Conservation (phyloP, 352 stramenopile genomes). For the Phytophthora fragariae region DNA sequence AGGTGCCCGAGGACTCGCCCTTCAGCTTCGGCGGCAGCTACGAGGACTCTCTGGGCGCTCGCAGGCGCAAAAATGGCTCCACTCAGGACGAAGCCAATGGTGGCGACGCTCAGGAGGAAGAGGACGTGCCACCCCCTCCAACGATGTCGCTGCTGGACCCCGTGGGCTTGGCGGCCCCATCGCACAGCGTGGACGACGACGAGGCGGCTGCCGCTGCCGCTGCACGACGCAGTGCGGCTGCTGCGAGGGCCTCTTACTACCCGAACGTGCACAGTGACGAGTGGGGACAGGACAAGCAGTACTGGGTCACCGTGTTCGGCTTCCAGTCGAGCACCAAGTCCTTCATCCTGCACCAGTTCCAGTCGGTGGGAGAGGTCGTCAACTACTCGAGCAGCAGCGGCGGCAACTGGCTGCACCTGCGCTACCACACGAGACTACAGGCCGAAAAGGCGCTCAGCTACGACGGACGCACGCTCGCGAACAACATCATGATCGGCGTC, state of each 20-base stretch:
- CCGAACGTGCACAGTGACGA: conserved; percentile 68
- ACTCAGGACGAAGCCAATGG: conserved; percentile 24
- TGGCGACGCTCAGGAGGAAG: conserved; percentile 52
- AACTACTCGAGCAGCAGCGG: conserved; percentile 66
- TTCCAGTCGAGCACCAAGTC: conserved; percentile 70
- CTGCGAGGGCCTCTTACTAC: conserved; percentile 45
- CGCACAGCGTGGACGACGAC: conserved; percentile 36
- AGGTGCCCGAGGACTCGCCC: conserved; percentile 65
- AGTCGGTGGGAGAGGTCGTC: conserved; percentile 75
- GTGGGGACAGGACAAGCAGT: conserved; percentile 84
- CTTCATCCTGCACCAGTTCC: conserved; percentile 81
- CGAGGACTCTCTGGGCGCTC: conserved; percentile 54
- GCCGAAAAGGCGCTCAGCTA: conserved; percentile 83
- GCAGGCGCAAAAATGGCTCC: conserved; percentile 52
- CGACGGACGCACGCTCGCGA: conserved; percentile 67
- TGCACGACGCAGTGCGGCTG: conserved; percentile 30
- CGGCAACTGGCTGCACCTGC: conserved; percentile 85
- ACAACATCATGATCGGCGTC: conserved; percentile 82
- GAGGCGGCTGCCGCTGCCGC: conserved; percentile 30
- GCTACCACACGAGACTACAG: conserved; percentile 81
- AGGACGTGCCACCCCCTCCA: conserved; percentile 65
- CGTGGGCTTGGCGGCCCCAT: conserved; percentile 48
- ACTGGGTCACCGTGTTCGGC: conserved; percentile 86
- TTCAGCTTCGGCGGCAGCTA: conserved; percentile 63
- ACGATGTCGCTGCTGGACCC: conserved; percentile 65